Base-by-base conservation (phyloP, 2,329 filamentous ascomycete species). In the Aspergillus felis region DNA sequence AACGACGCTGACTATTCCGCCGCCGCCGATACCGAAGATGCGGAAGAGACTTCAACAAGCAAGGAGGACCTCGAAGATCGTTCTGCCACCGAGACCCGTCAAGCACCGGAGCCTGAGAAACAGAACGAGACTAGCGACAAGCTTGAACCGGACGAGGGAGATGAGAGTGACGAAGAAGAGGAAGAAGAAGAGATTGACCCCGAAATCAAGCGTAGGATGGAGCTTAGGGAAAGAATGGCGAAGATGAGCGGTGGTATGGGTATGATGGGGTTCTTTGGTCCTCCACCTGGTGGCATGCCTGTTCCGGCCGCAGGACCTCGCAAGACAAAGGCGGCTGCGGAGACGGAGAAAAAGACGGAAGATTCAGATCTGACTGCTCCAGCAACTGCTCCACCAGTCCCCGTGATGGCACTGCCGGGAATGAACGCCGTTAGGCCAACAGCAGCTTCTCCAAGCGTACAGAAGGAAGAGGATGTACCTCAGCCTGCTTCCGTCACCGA, bases 211-310 rank as follows among this genome's bases (percentile, higher is more conserved):
- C 88, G 92, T 53, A 90, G 88, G 71, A 87, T 96, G 76, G 93
- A 97, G 71, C 81, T 99, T 32, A 86, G 94, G 59, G 92, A 94
- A 60, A 87, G 94, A 66, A 99, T 99, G 91, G 94, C 94, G 49
- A 97, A 96, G 77, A 94, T 99, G 89, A 96, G 93, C 65, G 93
- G 93, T 55, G 93, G 93, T 24, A 96, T 96, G 91, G 91, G 91
- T 50, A 96, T 97, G 88, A 87, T 91, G 71, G 91, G 91, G 66
- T 94, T 97, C 87, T 95, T 96, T 73, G 91, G 90, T 20, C 83
- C 84, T 20, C 83, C 84, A 22, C 85, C 87, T 38, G 84, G 83
- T 41, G 86, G 73, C 29, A 82, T 88, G 76, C 78, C 82, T 58
- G 76, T 75, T 71, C 60, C 68, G 63, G 63, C 69, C 54, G 55